Conservation (phyloP, 768 basidiomycete genomes). For the Rhodotorula taiwanensis region DNA sequence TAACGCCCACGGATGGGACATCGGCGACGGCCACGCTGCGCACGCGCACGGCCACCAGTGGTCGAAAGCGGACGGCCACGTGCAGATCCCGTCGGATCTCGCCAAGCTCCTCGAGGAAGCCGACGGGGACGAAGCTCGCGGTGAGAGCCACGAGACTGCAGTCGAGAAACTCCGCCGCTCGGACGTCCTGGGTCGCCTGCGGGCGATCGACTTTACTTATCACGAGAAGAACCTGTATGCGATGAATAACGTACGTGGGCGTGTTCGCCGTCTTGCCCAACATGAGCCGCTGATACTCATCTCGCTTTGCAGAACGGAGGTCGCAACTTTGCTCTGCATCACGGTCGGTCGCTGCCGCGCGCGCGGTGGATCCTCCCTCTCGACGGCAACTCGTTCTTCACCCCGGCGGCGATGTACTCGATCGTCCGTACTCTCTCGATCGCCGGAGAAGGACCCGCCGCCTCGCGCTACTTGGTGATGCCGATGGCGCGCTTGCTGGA, state of each 20-base stretch:
- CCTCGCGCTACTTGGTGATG: conserved; percentile 38
- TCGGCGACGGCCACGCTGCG: conserved; percentile 23
- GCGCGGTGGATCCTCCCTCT: conserved; percentile 42
- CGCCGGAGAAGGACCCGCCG: conserved; percentile 33
- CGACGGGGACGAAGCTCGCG: conserved; percentile 26
- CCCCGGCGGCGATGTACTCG: conserved; percentile 39
- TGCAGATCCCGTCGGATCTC: conserved; percentile 11
- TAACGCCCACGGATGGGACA: conserved; percentile 30
- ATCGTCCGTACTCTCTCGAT: conserved; percentile 37
- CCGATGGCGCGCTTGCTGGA: conserved; percentile 41
- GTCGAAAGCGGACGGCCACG: background rate
- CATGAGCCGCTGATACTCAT: too few species aligned
- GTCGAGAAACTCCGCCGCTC: conserved; percentile 11
- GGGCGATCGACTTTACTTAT: conserved; percentile 41
- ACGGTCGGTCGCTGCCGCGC: conserved; percentile 37
- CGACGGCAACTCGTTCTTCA: conserved; percentile 44
- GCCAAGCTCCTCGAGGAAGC: conserved; percentile 27
- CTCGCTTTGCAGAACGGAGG: conserved; percentile 39
- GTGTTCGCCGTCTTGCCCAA: too few species aligned
- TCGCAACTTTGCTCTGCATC: conserved; percentile 40
- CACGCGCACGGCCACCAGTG: background rate
- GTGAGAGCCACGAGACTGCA: background rate
- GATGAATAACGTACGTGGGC: conserved; percentile 42
- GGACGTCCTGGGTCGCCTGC: conserved; percentile 30
- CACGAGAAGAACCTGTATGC: conserved; percentile 43